Conservation (phyloP, 2,329 filamentous ascomycete species). For the Ophiostoma sp. region DNA sequence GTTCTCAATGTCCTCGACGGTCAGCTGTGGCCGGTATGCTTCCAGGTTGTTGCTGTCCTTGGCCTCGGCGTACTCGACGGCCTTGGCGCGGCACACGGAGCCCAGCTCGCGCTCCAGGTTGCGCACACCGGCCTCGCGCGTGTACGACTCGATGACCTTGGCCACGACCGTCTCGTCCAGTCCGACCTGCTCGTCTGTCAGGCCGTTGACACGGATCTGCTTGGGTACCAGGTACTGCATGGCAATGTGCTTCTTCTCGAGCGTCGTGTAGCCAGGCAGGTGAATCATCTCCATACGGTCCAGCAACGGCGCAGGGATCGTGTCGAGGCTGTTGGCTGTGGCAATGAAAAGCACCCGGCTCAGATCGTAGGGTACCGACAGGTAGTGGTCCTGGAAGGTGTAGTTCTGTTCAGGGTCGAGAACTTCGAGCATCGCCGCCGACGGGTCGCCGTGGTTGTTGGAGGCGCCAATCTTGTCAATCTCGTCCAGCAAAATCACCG, state of each 20-base stretch:
- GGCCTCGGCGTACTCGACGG: slow-evolving; percentile 90
- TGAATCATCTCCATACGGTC: slow-evolving; percentile 97
- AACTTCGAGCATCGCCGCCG: slow-evolving; percentile 96
- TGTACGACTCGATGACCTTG: slow-evolving; percentile 95
- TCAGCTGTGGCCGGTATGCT: slow-evolving; percentile 72
- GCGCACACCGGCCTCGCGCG: slow-evolving; percentile 91
- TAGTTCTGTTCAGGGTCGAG: slow-evolving; percentile 97
- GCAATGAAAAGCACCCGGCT: slow-evolving; percentile 98
- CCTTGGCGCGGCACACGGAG: slow-evolving; percentile 90
- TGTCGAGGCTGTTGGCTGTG: slow-evolving; percentile 91
- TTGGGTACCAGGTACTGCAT: slow-evolving; percentile 93
- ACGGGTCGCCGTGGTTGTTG: slow-evolving; percentile 93
- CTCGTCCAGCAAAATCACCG: slow-evolving; percentile 92
- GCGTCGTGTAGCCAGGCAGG: slow-evolving; percentile 90
- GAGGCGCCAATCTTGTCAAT: slow-evolving; percentile 94
- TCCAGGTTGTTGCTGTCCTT: slow-evolving; percentile 70
- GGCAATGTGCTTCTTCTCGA: slow-evolving; percentile 96
- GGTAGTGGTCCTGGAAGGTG: slow-evolving; percentile 92
- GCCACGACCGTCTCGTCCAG: slow-evolving; percentile 84
- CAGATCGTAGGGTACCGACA: slow-evolving; percentile 92
- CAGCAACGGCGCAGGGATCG: slow-evolving; percentile 87
- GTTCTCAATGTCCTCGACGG: slow-evolving; percentile 77
- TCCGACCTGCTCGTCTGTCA: slow-evolving; percentile 70
- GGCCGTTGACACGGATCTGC: slow-evolving; percentile 87
- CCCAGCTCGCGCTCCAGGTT: slow-evolving; percentile 96